Evolutionary conservation across 805 yeast genomes (phyloP).

Genomic region (Starmerella roubikii): DNA sequence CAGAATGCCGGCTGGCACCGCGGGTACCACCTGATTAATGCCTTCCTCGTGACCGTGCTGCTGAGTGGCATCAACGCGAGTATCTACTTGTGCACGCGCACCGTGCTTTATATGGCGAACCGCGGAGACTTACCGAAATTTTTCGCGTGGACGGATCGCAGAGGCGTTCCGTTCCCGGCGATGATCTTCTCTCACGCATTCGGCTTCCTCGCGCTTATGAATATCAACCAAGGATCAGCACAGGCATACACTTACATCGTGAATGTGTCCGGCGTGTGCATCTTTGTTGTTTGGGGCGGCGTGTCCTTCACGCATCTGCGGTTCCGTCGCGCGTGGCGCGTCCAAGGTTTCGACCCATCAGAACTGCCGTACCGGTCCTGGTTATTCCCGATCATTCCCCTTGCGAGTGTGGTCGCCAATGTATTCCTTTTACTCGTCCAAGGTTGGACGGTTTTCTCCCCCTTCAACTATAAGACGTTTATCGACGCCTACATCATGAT

Average conservation of each 20-base stretch:
- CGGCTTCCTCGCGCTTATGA: constrained; percentile 40
- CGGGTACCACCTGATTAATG: constrained; percentile 43
- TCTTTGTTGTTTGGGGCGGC: constrained; percentile 54
- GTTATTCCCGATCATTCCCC: constrained; percentile 41
- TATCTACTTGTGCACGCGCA: constrained; percentile 55
- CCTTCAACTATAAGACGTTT: constrained; percentile 42
- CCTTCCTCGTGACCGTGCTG: constrained; percentile 50
- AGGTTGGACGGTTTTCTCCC: constrained; percentile 52
- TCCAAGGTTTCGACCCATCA: constrained; percentile 26
- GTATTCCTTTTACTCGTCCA: constrained; percentile 44
- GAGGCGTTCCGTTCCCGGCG: constrained; percentile 55
- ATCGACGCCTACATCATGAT: constrained; percentile 51
- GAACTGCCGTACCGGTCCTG: constrained; percentile 43
- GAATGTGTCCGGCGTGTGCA: constrained; percentile 51
- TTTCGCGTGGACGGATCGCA: constrained; percentile 37
- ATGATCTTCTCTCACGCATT: constrained; percentile 40
- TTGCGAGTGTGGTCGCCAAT: constrained; percentile 37
- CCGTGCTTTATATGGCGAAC: constrained; percentile 49
- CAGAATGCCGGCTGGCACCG: constrained; percentile 39
- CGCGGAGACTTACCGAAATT: constrained; percentile 48
- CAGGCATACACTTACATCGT: constrained; percentile 48
- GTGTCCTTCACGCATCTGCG: constrained; percentile 44
- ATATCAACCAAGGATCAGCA: constrained; percentile 45
- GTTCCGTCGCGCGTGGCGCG: constrained; percentile 37
- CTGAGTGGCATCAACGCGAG: constrained; percentile 58